These are phyloP conservation scores for Cryphonectria naterciae DNA, from an alignment of 2,329 filamentous ascomycete species.

Conservation along the genomic window DNA sequence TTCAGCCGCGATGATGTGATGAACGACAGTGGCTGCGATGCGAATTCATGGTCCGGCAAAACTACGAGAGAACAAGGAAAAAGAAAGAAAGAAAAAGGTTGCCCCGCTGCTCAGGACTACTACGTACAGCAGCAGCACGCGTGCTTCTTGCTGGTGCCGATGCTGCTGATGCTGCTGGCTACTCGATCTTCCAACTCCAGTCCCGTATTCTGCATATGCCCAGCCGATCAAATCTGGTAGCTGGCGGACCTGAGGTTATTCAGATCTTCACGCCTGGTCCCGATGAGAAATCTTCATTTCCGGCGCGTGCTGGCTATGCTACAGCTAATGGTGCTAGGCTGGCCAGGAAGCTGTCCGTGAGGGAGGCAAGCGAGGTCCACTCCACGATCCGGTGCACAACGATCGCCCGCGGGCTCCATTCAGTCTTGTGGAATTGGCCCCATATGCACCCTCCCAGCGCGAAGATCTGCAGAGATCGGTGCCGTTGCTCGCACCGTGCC, in stretches of 20 bases:
- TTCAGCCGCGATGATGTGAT: slow-evolving; percentile 24
- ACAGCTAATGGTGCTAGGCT: neutral
- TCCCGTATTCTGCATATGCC: neutral
- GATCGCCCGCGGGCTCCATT: slow-evolving; percentile 18
- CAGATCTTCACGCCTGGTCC: neutral
- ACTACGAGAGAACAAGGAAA: too few relatives aligned
- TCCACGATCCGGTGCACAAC: slow-evolving; percentile 24
- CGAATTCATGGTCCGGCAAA: neutral
- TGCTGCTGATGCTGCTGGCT: neutral
- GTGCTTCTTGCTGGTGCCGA: neutral
- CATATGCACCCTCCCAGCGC: neutral
- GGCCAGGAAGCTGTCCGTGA: slow-evolving; percentile 4
- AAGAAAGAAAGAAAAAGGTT: too few relatives aligned
- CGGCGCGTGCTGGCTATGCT: neutral
- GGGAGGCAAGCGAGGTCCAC: slow-evolving; percentile 16
- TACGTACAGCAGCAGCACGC: neutral
- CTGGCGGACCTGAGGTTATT: neutral
- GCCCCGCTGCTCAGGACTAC: neutral
- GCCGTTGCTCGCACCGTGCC: slow-evolving; percentile 26
- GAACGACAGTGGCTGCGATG: neutral
- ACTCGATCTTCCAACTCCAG: neutral
- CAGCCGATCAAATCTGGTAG: neutral
- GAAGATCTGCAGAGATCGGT: slow-evolving; percentile 25
- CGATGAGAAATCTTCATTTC: neutral
- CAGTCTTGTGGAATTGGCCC: neutral